These are phyloP conservation scores for Taiozyma sp. DNA, from an alignment of 1,139 yeast genomes.

Conservation along the genomic window DNA sequence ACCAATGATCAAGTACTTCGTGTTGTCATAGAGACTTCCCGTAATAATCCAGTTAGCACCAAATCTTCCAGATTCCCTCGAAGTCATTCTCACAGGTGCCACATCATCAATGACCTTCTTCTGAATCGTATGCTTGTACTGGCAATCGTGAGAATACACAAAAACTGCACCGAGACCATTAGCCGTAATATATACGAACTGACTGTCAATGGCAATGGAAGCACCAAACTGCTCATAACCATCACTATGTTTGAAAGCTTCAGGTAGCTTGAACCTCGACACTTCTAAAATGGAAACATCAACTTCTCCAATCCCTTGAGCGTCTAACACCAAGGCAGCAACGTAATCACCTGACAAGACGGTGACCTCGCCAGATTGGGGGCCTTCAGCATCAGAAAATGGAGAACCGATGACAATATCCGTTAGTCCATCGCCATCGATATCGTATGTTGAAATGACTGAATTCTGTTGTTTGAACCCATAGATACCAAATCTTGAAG, in stretches of 20 bases:
- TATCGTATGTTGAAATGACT: conserved; percentile 25
- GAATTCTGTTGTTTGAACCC: conserved; percentile 34
- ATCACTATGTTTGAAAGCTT: conserved; percentile 7
- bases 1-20: conserved; percentile 26
- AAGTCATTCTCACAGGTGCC: conserved; percentile 8
- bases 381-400: conserved; percentile 28
- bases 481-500: conserved; percentile 27
- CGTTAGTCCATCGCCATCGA: conserved; percentile 31
- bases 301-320: conserved; percentile 10
- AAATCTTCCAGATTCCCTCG: conserved; percentile 25
- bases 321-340: conserved; percentile 15
- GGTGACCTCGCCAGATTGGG: conserved; percentile 38
- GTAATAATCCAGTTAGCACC: conserved; percentile 26
- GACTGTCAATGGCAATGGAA: conserved; percentile 22
- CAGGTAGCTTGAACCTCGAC: conserved; percentile 21
- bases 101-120: conserved; percentile 1
- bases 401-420: conserved; percentile 42
- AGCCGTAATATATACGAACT: conserved; percentile 26
- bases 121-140: conserved; percentile 6
- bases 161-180: conserved; percentile 31
- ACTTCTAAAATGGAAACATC: conserved; percentile 11
- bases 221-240: conserved; percentile 36
- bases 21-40: conserved; percentile 14
- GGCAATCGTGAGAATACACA: conserved; percentile 11
- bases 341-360: conserved; percentile 31